phyloP scores from a whole-genome alignment of 1,139 yeast genomes.

The Candida sojae region DNA sequence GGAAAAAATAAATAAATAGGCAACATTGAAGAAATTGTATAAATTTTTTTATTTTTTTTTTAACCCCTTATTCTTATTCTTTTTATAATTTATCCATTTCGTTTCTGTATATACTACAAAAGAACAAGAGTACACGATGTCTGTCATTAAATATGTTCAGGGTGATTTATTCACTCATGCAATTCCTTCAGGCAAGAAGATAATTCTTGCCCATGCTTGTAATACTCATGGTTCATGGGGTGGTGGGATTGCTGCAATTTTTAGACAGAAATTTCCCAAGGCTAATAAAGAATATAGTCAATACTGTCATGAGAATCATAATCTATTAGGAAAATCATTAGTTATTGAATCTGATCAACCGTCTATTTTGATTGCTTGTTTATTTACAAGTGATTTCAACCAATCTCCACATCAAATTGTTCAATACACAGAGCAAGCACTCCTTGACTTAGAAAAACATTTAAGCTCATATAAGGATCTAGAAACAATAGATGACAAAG shows the following conservation, averaged over 20 bases:
- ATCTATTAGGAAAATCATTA: constrained; percentile 56
- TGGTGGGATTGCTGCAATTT: constrained; percentile 70
- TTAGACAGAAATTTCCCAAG: constrained; percentile 51
- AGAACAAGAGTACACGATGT: not conserved
- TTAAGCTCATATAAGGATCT: constrained; percentile 14
- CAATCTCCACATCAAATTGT: constrained; percentile 42
- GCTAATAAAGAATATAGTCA: constrained; percentile 49
- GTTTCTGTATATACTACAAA: not conserved
- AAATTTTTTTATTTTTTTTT: no score
- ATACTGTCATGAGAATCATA: constrained; percentile 42
- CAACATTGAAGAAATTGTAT: not conserved
- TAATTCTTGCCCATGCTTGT: constrained; percentile 70
- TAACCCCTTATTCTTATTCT: no score
- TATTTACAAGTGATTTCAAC: constrained; percentile 61
- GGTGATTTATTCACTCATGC: constrained; percentile 60
- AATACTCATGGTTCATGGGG: constrained; percentile 85
- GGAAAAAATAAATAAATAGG: not conserved
- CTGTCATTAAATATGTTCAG: constrained; percentile 47
- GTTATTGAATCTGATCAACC: constrained; percentile 38
- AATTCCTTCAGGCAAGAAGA: constrained; percentile 11
- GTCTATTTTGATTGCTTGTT: constrained; percentile 48
- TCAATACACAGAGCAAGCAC: constrained; percentile 46
- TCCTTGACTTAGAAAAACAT: constrained; percentile 42
- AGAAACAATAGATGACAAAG: constrained; percentile 14
- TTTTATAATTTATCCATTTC: not conserved